These are phyloP conservation scores for Xylaria sp. DNA, from an alignment of 2,329 filamentous ascomycete genomes.

Conservation along the genomic window DNA sequence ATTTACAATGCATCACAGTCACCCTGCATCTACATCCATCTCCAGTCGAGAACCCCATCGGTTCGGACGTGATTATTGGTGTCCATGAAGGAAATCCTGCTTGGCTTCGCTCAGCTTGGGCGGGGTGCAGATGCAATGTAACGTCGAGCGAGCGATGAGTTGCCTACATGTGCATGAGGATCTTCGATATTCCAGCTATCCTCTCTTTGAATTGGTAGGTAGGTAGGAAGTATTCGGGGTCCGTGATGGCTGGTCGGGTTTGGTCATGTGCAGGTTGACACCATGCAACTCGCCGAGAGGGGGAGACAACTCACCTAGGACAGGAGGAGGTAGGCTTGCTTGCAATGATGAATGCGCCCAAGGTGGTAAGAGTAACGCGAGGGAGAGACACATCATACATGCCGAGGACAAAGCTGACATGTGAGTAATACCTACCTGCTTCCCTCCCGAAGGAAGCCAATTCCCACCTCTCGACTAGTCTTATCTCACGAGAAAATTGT, in stretches of 20 bases:
- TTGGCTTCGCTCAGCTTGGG: constrained; percentile 10
- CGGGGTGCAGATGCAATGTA: constrained; percentile 13
- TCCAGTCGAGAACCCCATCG: too few species aligned
- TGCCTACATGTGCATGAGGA: constrained; percentile 9
- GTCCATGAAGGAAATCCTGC: not conserved
- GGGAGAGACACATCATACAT: too few species aligned
- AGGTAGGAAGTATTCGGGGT: constrained; percentile 3
- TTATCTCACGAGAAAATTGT: too few species aligned
- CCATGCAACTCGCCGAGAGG: constrained; percentile 8
- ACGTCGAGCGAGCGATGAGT: constrained; percentile 10
- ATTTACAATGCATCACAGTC: constrained; percentile 9
- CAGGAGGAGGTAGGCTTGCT: not conserved
- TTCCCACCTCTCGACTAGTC: too few species aligned
- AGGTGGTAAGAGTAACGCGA: not conserved
- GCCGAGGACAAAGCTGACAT: not conserved
- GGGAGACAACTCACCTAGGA: not conserved
- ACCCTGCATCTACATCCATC: too few species aligned
- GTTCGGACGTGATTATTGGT: too few species aligned
- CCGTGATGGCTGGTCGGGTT: constrained; percentile 12
- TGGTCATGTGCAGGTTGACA: constrained; percentile 17
- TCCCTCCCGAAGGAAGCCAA: too few species aligned
- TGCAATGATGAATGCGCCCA: not conserved
- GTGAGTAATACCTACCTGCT: too few species aligned
- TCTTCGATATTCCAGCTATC: not conserved
- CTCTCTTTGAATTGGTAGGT: too few species aligned